Conservation (phyloP, 208 protist genomes). For the Acanthamoeba lenticulata region DNA sequence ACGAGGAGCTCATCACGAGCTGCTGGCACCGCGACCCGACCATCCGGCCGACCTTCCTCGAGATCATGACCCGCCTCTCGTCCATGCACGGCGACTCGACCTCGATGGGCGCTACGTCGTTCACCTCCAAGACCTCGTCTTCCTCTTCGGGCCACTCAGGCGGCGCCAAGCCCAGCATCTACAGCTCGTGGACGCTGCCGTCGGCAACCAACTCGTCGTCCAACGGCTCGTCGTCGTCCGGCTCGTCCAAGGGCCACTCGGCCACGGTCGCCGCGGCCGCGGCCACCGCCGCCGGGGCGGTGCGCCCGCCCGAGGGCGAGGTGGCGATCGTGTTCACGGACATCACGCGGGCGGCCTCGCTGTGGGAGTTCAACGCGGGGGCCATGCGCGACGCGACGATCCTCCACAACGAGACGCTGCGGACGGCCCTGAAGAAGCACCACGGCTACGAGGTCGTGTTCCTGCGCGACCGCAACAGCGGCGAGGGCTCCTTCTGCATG, state of each 20-base stretch:
- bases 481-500: conserved; percentile 63
- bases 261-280: neutral
- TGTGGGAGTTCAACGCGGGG: conserved; percentile 24
- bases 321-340: too few species aligned
- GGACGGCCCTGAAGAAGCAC: neutral
- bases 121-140: conserved; percentile 1
- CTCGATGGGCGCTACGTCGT: neutral
- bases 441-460: conserved; percentile 45
- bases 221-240: neutral
- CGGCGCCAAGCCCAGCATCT: neutral
- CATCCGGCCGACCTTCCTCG: conserved; percentile 42
- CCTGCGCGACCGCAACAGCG: neutral
- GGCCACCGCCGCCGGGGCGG: neutral
- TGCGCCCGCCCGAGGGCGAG: neutral
- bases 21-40: conserved; percentile 22
- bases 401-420: conserved; percentile 20
- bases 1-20: neutral
- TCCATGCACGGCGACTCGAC: neutral
- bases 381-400: conserved; percentile 33
- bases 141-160: neutral
- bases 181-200: neutral
- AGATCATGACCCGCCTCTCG: conserved; percentile 33
- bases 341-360: conserved; percentile 17
- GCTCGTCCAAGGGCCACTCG: neutral
- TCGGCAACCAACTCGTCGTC: too few species aligned